These are phyloP conservation scores for Cercospora sp. DNA, from an alignment of 2,329 filamentous ascomycete species.

Conservation along the genomic window DNA sequence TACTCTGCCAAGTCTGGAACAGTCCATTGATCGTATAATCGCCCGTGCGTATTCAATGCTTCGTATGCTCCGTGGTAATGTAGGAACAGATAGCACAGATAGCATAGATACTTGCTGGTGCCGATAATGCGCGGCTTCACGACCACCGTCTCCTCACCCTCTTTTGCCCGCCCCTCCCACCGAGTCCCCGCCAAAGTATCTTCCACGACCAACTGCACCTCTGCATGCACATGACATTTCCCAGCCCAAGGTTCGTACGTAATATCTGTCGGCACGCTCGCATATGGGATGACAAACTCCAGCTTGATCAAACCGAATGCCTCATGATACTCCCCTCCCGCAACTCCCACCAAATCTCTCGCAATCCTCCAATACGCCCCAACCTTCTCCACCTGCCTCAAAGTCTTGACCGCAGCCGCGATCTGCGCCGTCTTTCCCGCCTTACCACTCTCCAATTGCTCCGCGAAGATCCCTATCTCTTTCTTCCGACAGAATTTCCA, in stretches of 20 bases:
- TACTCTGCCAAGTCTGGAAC: constrained; percentile 19
- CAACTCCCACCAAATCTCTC: constrained; percentile 4
- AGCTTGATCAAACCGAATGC: constrained; percentile 8
- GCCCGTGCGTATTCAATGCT: constrained; percentile 13
- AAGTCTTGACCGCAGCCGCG: constrained; percentile 20
- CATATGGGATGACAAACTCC: constrained; percentile 15
- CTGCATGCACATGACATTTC: constrained; percentile 22
- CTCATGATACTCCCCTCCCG: not conserved
- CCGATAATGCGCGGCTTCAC: constrained; percentile 15
- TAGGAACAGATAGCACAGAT: constrained; percentile 20
- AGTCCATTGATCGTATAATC: constrained; percentile 22
- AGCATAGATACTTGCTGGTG: constrained; percentile 24
- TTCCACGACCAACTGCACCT: constrained; percentile 19
- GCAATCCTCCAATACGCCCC: constrained; percentile 20
- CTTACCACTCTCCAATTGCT: constrained; percentile 5
- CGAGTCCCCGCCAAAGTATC: not conserved
- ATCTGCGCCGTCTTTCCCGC: constrained; percentile 16
- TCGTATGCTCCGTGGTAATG: constrained; percentile 13
- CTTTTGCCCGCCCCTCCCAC: not conserved
- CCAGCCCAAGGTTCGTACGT: constrained; percentile 20
- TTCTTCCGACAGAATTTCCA: constrained; percentile 8
- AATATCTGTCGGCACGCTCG: constrained; percentile 10
- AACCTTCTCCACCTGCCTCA: constrained; percentile 21
- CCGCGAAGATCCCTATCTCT: constrained; percentile 2
- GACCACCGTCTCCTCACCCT: not conserved